Conservation (phyloP, 2,329 filamentous ascomycete species). For the Scolecobasidium constrictum region DNA sequence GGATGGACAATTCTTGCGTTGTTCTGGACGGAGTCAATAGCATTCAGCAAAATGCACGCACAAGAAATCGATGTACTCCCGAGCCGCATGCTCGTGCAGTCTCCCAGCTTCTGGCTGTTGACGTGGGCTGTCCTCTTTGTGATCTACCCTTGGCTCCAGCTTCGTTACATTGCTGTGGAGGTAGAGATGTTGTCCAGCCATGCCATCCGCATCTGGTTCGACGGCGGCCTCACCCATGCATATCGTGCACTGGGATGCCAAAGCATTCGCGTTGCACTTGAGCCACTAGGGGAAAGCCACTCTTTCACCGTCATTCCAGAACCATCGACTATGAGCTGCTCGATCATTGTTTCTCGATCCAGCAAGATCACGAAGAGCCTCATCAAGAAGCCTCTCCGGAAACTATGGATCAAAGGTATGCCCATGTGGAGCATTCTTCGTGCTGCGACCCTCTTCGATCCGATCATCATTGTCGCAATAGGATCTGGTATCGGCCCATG, state of each 20-base stretch:
- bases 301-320: slow-evolving; percentile 64
- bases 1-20: slow-evolving; percentile 58
- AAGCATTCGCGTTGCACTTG: slow-evolving; percentile 48
- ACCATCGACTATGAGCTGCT: slow-evolving; percentile 45
- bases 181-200: slow-evolving; percentile 57
- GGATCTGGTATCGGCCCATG: slow-evolving; percentile 38
- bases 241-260: slow-evolving; percentile 41
- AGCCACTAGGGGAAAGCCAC: slow-evolving; percentile 61
- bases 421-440: slow-evolving; percentile 58
- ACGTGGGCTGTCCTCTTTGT: slow-evolving; percentile 51
- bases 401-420: slow-evolving; percentile 57
- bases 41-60: slow-evolving; percentile 37
- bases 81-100: slow-evolving; percentile 26
- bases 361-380: slow-evolving; percentile 62
- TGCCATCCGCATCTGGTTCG: slow-evolving; percentile 57
- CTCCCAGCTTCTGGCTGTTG: slow-evolving; percentile 56
- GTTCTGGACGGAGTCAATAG: slow-evolving; percentile 53
- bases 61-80: not conserved
- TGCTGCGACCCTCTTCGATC: slow-evolving; percentile 53
- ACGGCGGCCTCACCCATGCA: slow-evolving; percentile 22
- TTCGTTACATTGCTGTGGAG: slow-evolving; percentile 53
- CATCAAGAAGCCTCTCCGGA: slow-evolving; percentile 49
- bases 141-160: slow-evolving; percentile 57
- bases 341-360: slow-evolving; percentile 58
- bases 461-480: slow-evolving; percentile 56